phyloP scores from a whole-genome alignment of 2,329 filamentous ascomycete genomes.

The Phaeosphaeria sp. region DNA sequence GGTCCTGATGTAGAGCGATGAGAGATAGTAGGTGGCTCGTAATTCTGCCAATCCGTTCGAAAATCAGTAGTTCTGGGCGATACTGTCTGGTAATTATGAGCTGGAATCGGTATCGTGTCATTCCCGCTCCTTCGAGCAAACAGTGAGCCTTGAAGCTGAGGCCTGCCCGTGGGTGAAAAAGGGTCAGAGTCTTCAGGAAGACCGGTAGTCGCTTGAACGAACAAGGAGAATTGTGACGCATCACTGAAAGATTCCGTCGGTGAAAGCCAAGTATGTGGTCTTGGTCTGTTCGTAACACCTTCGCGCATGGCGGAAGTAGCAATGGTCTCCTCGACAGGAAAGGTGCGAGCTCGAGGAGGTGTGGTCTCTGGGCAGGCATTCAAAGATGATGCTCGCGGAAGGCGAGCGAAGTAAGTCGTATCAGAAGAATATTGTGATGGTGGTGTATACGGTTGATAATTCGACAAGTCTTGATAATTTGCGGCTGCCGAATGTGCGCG shows the following conservation, averaged over 20 bases:
- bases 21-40: slow-evolving; percentile 23
- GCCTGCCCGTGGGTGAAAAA: slow-evolving; percentile 38
- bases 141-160: slow-evolving; percentile 41
- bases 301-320: slow-evolving; percentile 25
- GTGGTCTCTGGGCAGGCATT: slow-evolving; percentile 27
- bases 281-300: slow-evolving; percentile 24
- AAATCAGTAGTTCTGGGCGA: slow-evolving; percentile 16
- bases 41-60: slow-evolving; percentile 35
- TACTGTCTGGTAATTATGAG: slow-evolving; percentile 22
- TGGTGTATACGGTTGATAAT: slow-evolving; percentile 24
- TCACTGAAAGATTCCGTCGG: slow-evolving; percentile 45
- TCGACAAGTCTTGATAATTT: slow-evolving; percentile 16
- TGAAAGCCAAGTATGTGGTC: slow-evolving; percentile 44
- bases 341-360: slow-evolving; percentile 34
- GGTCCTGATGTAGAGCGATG: slow-evolving; percentile 16
- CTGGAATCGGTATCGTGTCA: slow-evolving; percentile 32
- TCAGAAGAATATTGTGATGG: slow-evolving; percentile 4
- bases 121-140: slow-evolving; percentile 39
- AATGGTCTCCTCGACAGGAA: slow-evolving; percentile 28
- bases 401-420: slow-evolving; percentile 3
- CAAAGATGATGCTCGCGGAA: slow-evolving; percentile 22
- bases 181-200: slow-evolving; percentile 39
- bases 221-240: slow-evolving; percentile 46
- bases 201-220: slow-evolving; percentile 48
- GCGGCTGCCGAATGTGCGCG: slow-evolving; percentile 32